Evolutionary conservation across 768 basidiomycete species (phyloP), one percentile per base, ranked within the genome.

Genomic region (Auricularia sp.): DNA sequence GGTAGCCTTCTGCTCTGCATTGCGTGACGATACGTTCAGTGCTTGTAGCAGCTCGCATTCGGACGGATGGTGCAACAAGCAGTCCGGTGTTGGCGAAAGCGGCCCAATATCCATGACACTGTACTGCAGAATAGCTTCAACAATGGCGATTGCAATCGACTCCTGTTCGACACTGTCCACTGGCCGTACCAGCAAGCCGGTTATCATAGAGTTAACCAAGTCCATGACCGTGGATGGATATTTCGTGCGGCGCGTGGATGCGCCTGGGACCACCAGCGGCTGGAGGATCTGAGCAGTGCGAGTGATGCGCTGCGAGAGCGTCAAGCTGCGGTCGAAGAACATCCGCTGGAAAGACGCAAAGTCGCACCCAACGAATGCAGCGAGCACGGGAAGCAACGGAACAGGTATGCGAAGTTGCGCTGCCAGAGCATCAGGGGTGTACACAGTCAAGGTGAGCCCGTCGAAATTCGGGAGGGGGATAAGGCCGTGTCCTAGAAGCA

Each of bases 341-440:
- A 88, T 69, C 0, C 58, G 76, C 78, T 70, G 85, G 87, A 8
- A 83, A 65, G 64, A 76, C 0, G 89, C 82, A 70, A 84, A 93
- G 72, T 93, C 92, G 69, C 92, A 92, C 61, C 92, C 92, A 3
- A 91, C 82, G 18, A 93, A 76, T 10, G 91, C 88, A 21, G 85
- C 89, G 3, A 93, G 77, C 5, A 94, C 80, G 1, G 92, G 92
- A 36, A 94, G 82, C 45, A 93, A 79, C 0, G 87, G 82, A 6
- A 83, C 76, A 0, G 91, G 88, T 13, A 93, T 76, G 59, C 84
- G 80, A 2, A 94, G 74, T 69, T 88, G 85, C 0, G 78, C 71
- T 8, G 92, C 88, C 39, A 93, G 80, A 0, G 73, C 69, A 3
- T 79, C 71, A 0, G 92, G 90, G 44, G 78, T 82, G 70, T 89